These are phyloP conservation scores for Aspergillus fijiensis DNA, from an alignment of 2,329 filamentous ascomycete species.

Conservation along the genomic window DNA sequence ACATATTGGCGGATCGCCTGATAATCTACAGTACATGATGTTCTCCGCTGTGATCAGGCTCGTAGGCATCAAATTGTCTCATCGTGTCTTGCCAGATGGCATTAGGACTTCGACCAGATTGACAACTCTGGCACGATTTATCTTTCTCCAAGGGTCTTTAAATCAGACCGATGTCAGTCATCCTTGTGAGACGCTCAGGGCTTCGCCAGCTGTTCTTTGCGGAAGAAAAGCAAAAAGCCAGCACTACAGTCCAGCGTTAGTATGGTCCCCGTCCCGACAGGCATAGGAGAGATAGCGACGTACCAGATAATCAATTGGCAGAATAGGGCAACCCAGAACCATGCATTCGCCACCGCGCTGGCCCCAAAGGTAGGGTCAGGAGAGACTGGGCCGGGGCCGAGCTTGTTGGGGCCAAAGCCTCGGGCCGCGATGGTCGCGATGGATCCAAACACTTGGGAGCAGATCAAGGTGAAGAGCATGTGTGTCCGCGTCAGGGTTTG, in stretches of 20 bases:
- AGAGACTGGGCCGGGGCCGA: constrained; percentile 61
- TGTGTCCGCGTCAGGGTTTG: constrained; percentile 65
- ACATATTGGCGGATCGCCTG: too few relatives aligned
- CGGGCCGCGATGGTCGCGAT: constrained; percentile 61
- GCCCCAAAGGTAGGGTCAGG: constrained; percentile 57
- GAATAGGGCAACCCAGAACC: constrained; percentile 61
- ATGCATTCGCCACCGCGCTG: constrained; percentile 47
- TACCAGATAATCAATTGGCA: constrained; percentile 56
- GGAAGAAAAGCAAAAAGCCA: constrained; percentile 43
- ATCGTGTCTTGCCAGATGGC: too few relatives aligned
- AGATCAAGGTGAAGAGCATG: constrained; percentile 59
- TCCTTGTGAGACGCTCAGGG: constrained; percentile 23
- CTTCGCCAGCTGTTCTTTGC: constrained; percentile 44
- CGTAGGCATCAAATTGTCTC: too few relatives aligned
- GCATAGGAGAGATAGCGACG: background rate
- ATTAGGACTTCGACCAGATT: too few relatives aligned
- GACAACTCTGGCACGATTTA: too few relatives aligned
- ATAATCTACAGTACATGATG: too few relatives aligned
- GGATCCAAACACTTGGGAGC: constrained; percentile 61
- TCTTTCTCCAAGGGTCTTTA: too few relatives aligned
- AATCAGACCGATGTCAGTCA: too few relatives aligned
- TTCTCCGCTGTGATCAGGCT: too few relatives aligned
- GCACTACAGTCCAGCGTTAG: constrained; percentile 8
- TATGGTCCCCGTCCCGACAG: too few relatives aligned
- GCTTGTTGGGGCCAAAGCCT: constrained; percentile 58